Evolutionary conservation across 2,329 filamentous ascomycete genomes (phyloP).

Genomic region (Helicocarpus griseus): DNA sequence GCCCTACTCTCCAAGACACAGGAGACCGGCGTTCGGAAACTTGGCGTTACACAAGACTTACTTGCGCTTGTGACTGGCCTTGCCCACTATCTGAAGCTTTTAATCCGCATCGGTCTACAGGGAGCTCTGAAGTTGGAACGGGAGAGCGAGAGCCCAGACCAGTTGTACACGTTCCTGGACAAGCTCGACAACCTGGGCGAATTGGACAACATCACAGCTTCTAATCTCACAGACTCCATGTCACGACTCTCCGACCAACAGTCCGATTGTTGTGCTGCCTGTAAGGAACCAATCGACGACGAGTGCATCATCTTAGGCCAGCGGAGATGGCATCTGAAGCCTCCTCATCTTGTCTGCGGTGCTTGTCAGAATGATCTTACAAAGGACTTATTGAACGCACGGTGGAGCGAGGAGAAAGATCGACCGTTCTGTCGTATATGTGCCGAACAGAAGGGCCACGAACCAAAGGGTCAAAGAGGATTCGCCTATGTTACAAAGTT

Average conservation of each 20-base stretch:
- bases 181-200: conserved; percentile 76
- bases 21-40: conserved; percentile 76
- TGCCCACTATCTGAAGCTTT: conserved; percentile 92
- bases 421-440: conserved; percentile 65
- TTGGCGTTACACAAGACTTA: conserved; percentile 96
- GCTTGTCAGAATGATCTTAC: conserved; percentile 68
- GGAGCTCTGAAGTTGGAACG: conserved; percentile 85
- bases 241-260: conserved; percentile 60
- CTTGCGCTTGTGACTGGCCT: conserved; percentile 92
- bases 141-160: conserved; percentile 63
- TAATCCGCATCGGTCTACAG: conserved; percentile 94
- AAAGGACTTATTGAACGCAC: conserved; percentile 56
- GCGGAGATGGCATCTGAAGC: conserved; percentile 68
- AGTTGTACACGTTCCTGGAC: conserved; percentile 72
- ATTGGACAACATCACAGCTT: conserved; percentile 57
- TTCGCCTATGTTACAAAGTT: conserved; percentile 75
- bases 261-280: conserved; percentile 75
- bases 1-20: conserved; percentile 89
- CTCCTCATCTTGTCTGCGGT: conserved; percentile 56
- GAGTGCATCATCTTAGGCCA: conserved; percentile 72
- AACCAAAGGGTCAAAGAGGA: conserved; percentile 47
- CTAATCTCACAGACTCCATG: conserved; percentile 57
- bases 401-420: conserved; percentile 58
- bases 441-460: conserved; percentile 38
- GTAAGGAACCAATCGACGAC: conserved; percentile 84